These are phyloP conservation scores for Daedaleopsis nitida DNA, from an alignment of 768 basidiomycete species.

Conservation along the genomic window DNA sequence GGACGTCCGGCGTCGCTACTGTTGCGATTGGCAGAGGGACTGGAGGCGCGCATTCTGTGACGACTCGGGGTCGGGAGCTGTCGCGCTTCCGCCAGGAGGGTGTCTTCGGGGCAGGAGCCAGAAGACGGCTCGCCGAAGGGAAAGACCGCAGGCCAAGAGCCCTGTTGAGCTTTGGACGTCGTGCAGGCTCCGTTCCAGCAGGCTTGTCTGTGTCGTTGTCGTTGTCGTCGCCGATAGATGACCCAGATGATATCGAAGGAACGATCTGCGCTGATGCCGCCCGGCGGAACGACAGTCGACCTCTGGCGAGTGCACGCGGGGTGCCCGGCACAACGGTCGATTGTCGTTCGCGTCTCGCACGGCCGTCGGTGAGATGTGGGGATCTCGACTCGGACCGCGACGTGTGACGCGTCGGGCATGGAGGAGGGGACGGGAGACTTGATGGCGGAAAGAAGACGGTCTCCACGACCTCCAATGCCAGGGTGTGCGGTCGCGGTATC, in stretches of 20 bases:
- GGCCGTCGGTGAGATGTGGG: not conserved
- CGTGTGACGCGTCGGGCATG: not conserved
- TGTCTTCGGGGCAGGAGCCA: not conserved
- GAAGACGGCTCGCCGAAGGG: constrained; percentile 1
- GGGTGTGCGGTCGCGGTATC: not conserved
- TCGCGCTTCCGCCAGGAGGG: not conserved
- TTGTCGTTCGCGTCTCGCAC: not conserved
- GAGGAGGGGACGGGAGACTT: not conserved
- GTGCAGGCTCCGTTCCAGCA: constrained; percentile 4
- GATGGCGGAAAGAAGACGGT: not conserved
- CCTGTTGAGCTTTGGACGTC: constrained; percentile 14
- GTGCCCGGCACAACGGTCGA: not conserved
- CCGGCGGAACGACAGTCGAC: not conserved
- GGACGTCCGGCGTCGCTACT: too few species aligned
- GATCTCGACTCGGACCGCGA: constrained; percentile 4
- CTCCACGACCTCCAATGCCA: not conserved
- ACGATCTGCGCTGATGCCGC: not conserved
- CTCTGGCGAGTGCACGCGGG: not conserved
- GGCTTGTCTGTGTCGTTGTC: not conserved
- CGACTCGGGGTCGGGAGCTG: not conserved
- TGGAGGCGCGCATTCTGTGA: not conserved
- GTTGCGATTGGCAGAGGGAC: not conserved
- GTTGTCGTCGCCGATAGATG: not conserved
- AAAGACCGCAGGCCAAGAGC: constrained; percentile 8
- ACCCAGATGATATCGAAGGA: not conserved